Evolutionary conservation across 2,329 filamentous ascomycete genomes (phyloP).

Genomic region (Aspergillus clavatus): DNA sequence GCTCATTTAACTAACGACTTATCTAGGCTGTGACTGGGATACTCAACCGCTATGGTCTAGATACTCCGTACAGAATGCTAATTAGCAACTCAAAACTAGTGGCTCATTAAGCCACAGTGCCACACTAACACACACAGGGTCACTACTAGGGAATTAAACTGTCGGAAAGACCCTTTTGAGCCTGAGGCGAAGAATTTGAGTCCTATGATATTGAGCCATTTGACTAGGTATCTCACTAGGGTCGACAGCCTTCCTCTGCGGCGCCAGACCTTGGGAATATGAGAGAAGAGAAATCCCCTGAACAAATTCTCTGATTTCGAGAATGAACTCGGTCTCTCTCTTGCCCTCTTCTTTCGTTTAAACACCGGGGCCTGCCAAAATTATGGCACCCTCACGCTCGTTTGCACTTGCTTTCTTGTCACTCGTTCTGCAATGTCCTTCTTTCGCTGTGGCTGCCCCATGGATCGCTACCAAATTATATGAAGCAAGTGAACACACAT

Average conservation of each 20-base stretch:
- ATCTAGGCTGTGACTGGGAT: no score
- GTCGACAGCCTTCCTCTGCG: background rate
- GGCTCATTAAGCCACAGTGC: no score
- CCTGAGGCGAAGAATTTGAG: no score
- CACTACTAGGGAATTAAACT: no score
- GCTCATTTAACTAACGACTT: no score
- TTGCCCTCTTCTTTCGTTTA: background rate
- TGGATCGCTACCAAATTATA: conserved; percentile 30
- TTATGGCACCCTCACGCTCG: conserved; percentile 23
- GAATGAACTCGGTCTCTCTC: background rate
- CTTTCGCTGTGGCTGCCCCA: conserved; percentile 21
- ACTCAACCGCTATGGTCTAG: no score
- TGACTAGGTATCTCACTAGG: no score
- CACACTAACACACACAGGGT: no score
- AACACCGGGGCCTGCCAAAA: background rate
- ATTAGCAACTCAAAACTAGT: no score
- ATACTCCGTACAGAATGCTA: no score
- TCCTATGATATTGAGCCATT: background rate
- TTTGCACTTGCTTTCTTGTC: conserved; percentile 17
- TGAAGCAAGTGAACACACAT: conserved; percentile 14
- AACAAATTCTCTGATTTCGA: background rate
- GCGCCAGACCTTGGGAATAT: background rate
- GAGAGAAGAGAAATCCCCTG: background rate
- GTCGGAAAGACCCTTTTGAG: no score
- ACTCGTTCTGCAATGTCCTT: conserved; percentile 14